Evolutionary conservation across 208 protist species (phyloP), one percentile per base, ranked within the genome.

Genomic region (Leishmania mexicana): DNA sequence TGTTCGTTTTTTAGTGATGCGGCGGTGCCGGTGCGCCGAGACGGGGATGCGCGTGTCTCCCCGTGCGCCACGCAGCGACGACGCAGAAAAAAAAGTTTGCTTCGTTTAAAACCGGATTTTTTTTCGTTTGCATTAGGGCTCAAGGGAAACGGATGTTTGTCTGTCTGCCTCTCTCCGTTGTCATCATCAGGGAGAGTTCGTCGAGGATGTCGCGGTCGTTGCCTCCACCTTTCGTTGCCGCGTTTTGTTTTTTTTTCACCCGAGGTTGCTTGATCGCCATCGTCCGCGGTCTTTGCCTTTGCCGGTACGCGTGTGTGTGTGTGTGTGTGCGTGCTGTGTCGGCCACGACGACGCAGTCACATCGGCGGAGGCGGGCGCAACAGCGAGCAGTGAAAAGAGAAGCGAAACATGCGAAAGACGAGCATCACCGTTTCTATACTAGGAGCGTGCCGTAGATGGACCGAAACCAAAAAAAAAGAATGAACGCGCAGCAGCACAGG

Each of bases 341-440:
- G 31, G 68, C 68, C 5, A 31, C 42, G 17, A 3, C 35, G 10
- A 53, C 17, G 28, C 11, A 73, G 13, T 24, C 13, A 40, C 67
- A 53, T 73, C 42, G 42, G 68, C 42, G 2, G 68, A n/a, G 11
- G 4, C 28, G 42, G 45, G 15, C 7, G 31, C 8, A 53, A 6
- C 24, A 13, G 38, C 24, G 8, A n/a, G 19, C 11, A 28, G 42
- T 19, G 42, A 24, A 17, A 24, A 5, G 15, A 24, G 51, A 58
- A 8, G 28, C 31, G 75, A 62, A 40, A 10, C 31, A 31, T 1
- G 57, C 17, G 45, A 38, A 35, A 21, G 21, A 17, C 24, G n/a
- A 7, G 54, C 19, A 24, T 49, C 8, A 31, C 31, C 72, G 72
- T 38, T 28, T 76, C 72, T 76, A 76, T 76, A 76, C 72, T 3